phyloP scores from a whole-genome alignment of 257 asterid genomes.

The Solanum boliviense region DNA sequence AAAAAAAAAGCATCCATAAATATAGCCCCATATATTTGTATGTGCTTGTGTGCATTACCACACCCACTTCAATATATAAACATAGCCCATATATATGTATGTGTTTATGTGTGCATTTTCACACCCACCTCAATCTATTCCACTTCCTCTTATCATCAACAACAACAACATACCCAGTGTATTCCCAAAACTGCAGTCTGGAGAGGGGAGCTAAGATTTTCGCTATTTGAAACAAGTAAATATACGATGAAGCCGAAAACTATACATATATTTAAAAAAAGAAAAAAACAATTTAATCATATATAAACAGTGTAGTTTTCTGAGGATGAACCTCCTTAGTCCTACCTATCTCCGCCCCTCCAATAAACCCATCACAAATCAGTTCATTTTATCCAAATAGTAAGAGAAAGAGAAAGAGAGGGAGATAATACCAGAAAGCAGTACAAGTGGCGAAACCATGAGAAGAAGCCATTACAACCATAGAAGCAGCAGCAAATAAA shows the following conservation, averaged over 20 bases:
- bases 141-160: not conserved
- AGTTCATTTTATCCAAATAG: not conserved
- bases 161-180: not conserved
- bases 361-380: not conserved
- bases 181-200: not conserved
- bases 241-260: not conserved
- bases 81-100: not conserved
- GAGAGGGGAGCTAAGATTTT: not conserved
- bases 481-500: slow-evolving; percentile 39
- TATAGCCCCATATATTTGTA: not conserved
- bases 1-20: not conserved
- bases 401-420: not conserved
- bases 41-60: not conserved
- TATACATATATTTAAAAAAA: too few species aligned
- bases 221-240: not conserved
- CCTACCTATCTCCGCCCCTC: not conserved
- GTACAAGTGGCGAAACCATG: slow-evolving; percentile 73
- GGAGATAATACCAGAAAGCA: slow-evolving; percentile 55
- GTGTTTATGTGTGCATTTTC: not conserved
- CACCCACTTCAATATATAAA: not conserved
- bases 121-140: not conserved
- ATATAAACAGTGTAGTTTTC: not conserved
- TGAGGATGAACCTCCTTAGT: rapidly evolving
- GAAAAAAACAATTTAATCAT: not conserved
- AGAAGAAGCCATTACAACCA: slow-evolving; percentile 76